Conservation (phyloP, 2,329 filamentous ascomycete genomes). For the Samsoniella hepiali region DNA sequence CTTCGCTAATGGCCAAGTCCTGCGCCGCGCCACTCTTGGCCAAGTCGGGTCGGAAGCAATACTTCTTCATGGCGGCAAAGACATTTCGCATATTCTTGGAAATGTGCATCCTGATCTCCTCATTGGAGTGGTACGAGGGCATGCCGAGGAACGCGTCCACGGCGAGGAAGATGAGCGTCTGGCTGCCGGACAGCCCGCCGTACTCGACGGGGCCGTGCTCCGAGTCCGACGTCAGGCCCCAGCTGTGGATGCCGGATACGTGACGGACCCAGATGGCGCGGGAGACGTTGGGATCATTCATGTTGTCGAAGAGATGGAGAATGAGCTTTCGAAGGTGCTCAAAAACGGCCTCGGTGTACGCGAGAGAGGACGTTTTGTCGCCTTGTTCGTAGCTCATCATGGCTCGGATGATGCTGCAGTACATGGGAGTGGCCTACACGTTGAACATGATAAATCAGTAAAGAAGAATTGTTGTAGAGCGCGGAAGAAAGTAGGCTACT, state of each 20-base stretch:
- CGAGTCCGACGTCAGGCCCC: slow-evolving; percentile 6
- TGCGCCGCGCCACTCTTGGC: background rate
- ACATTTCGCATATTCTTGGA: slow-evolving; percentile 7
- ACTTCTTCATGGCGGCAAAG: background rate
- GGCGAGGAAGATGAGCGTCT: slow-evolving; percentile 11
- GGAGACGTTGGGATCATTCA: slow-evolving; percentile 10
- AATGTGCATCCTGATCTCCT: slow-evolving; percentile 4
- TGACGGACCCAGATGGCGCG: slow-evolving; percentile 11
- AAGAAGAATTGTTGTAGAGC: background rate
- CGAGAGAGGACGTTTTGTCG: background rate
- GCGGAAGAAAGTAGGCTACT: background rate
- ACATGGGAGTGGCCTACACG: slow-evolving; percentile 1
- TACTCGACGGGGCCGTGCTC: slow-evolving; percentile 1
- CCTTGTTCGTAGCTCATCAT: slow-evolving; percentile 9
- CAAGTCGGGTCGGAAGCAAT: slow-evolving; percentile 1
- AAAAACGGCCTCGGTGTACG: slow-evolving; percentile 4
- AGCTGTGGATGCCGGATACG: slow-evolving; percentile 13
- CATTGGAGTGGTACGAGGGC: background rate
- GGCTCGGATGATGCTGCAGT: slow-evolving; percentile 8
- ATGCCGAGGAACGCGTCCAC: slow-evolving; percentile 3
- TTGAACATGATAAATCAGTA: background rate
- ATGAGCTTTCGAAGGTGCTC: slow-evolving; percentile 4
- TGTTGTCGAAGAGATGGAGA: slow-evolving; percentile 1
- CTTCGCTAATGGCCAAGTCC: slow-evolving; percentile 2
- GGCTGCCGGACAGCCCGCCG: slow-evolving; percentile 9